Evolutionary conservation across 495 filamentous ascomycete genomes (phyloP).

Genomic region (Delitschia confertaspora): DNA sequence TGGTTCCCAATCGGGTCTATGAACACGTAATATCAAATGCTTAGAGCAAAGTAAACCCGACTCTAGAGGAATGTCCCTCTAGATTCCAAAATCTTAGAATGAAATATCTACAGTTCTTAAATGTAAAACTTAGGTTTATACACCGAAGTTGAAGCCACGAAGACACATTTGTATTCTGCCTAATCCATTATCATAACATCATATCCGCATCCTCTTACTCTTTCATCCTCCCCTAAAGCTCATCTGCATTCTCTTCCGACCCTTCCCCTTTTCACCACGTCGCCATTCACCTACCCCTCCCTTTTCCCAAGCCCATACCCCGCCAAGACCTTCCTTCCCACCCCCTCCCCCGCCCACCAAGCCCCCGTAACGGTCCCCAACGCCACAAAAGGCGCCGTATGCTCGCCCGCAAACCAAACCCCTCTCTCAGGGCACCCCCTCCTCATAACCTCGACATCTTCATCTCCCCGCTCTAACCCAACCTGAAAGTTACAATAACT

Average conservation of each 20-base stretch:
- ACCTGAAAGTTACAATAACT: slow-evolving; percentile 85
- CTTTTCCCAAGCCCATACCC: slow-evolving; percentile 26
- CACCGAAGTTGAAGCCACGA: too few relatives aligned
- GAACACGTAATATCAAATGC: too few relatives aligned
- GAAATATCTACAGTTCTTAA: too few relatives aligned
- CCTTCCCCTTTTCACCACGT: background rate
- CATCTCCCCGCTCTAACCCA: slow-evolving; percentile 59
- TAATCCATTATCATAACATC: too few relatives aligned
- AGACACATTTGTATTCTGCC: too few relatives aligned
- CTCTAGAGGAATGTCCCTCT: too few relatives aligned
- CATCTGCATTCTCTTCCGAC: background rate
- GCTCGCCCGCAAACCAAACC: slow-evolving; percentile 90
- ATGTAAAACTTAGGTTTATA: too few relatives aligned
- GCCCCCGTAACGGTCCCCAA: slow-evolving; percentile 82
- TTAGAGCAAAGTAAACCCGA: too few relatives aligned
- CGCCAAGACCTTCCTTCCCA: slow-evolving; percentile 54
- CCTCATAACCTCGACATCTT: slow-evolving; percentile 66
- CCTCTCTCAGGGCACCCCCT: slow-evolving; percentile 58
- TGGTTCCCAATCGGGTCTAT: too few relatives aligned
- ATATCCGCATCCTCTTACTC: too few relatives aligned
- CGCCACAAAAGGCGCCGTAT: slow-evolving; percentile 83
- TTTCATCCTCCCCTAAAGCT: background rate
- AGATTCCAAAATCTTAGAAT: too few relatives aligned
- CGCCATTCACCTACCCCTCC: slow-evolving; percentile 8
- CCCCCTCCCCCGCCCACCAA: slow-evolving; percentile 84